Conservation (phyloP, 129 eudicot species). For the Arctium lappa region DNA sequence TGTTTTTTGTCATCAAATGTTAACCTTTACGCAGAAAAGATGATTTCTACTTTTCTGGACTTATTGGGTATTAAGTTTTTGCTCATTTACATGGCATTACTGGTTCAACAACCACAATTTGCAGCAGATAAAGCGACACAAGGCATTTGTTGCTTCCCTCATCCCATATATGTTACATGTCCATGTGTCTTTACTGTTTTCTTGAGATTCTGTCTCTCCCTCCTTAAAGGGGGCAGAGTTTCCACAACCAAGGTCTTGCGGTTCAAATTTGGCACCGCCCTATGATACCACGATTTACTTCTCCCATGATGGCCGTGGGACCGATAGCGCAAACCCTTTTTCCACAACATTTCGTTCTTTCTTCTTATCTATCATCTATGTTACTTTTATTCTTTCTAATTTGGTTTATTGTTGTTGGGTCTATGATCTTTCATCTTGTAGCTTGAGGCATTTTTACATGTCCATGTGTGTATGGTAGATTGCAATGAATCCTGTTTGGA, state of each 20-base stretch:
- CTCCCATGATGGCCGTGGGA: neutral
- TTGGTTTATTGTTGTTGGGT: neutral
- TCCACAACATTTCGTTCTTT: neutral
- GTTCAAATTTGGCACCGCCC: neutral
- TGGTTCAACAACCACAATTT: neutral
- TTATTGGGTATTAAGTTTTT: neutral
- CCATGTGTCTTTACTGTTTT: neutral
- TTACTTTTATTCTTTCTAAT: neutral
- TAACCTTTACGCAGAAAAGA: neutral
- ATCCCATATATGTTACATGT: neutral
- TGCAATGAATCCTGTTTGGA: neutral
- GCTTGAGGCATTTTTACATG: neutral
- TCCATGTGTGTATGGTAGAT: neutral
- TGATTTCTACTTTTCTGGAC: neutral
- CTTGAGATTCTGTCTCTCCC: neutral
- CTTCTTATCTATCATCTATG: neutral
- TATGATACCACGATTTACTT: neutral
- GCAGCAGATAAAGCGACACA: neutral
- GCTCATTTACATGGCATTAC: neutral
- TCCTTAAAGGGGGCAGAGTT: neutral
- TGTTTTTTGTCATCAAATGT: neutral
- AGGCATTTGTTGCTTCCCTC: neutral
- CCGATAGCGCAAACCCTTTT: neutral
- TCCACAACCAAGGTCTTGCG: neutral
- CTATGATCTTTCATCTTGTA: neutral